Evolutionary conservation across 352 stramenopile species (phyloP), one percentile per base, ranked within the genome.

Genomic region (Blastocystis sp.): DNA sequence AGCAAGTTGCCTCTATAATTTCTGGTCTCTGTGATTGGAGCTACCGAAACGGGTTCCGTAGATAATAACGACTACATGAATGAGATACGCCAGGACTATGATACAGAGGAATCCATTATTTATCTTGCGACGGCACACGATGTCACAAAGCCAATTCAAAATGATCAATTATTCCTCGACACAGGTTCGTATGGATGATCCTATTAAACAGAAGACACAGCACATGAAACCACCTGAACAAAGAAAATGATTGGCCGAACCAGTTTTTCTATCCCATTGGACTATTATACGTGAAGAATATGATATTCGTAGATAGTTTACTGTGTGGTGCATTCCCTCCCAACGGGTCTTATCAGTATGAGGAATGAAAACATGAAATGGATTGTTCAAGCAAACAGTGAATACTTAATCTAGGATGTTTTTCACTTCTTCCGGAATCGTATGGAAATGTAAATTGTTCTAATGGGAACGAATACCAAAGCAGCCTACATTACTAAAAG

Each of bases 361-460:
- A n/a, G n/a, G n/a, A n/a, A n/a, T n/a, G n/a, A n/a, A n/a, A n/a
- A n/a, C n/a, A n/a, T n/a, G n/a, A 63, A 63, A 36, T 63, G 4
- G n/a, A 14, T 7, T 34, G n/a, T 63, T 34, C 61, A 73, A 73
- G 51, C 61, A 51, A 73, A 51, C 29, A 48, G 44, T 24, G 29
- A 32, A 34, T 24, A 64, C 61, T 61, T 48, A 81, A 48, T 63
- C 40, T 21, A 81, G 42, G 24, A 81, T 81, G 32, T 32, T 32
- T 24, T 48, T 32, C 6, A 81, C 38, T 48, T 81, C 53, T n/a
- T 36, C 29, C 1, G 69, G 69, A 63, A 81, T 21, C 8, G 14
- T 44, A n/a, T 64, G 69, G 48, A 81, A 81, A 42, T 64, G 69
- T 16, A 81, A 42, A 64, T 81, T 40, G 29, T 81, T 81, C 69